Conservation (phyloP, 495 filamentous ascomycete genomes). For the Neurospora tetrasperma region DNA sequence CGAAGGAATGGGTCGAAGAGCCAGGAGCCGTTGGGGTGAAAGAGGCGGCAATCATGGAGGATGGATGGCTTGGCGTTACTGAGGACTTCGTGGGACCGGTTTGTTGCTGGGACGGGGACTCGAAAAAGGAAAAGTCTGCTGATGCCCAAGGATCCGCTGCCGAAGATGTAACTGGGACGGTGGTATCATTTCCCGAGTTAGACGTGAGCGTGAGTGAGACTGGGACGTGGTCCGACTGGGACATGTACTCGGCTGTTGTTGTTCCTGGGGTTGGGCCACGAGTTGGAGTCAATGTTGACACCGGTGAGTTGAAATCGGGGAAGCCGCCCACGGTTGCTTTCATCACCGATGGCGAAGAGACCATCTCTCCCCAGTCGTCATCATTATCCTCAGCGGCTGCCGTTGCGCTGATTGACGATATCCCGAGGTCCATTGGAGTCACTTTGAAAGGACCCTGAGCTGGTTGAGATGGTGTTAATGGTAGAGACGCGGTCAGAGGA, state of each 20-base stretch:
- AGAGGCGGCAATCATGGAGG: neutral
- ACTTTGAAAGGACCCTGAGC: neutral
- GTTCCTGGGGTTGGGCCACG: neutral
- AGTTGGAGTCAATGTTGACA: neutral
- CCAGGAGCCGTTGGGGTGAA: neutral
- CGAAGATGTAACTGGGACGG: neutral
- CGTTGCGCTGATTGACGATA: neutral
- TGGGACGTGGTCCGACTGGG: neutral
- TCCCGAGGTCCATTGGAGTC: neutral
- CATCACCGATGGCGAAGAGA: slow-evolving; percentile 32
- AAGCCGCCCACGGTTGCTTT: slow-evolving; percentile 5
- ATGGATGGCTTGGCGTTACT: neutral
- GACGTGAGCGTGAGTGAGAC: neutral
- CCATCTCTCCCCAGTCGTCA: slow-evolving; percentile 48
- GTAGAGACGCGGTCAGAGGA: neutral
- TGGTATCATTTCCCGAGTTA: neutral
- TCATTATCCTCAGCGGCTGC: slow-evolving; percentile 27
- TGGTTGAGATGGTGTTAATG: neutral
- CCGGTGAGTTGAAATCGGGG: slow-evolving; percentile 1
- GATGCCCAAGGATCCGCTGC: slow-evolving; percentile 23
- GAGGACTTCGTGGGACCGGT: neutral
- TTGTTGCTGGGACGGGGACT: slow-evolving; percentile 9
- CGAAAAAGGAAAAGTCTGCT: slow-evolving; percentile 31
- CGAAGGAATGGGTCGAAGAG: neutral
- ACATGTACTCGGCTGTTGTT: neutral